Conservation (phyloP, 345 rosid species). For the Eucalyptus curtisii region DNA sequence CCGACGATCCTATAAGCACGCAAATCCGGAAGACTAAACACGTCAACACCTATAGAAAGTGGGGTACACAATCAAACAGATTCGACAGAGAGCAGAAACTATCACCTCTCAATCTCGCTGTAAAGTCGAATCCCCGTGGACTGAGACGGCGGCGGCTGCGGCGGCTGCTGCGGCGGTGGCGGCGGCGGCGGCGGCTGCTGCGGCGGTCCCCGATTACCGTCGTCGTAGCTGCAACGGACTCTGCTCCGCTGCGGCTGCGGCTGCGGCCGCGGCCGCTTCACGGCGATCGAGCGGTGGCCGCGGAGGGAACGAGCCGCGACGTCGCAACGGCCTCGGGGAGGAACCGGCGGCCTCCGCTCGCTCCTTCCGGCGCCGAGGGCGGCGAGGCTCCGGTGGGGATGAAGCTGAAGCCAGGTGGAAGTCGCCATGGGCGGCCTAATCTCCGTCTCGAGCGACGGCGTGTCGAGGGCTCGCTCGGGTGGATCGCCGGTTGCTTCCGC, state of each 20-base stretch:
- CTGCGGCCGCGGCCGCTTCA: background rate
- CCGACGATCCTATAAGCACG: background rate
- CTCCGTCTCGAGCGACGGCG: background rate
- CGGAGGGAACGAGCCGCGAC: background rate
- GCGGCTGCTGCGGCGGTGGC: background rate
- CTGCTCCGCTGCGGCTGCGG: background rate
- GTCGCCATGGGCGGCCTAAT: background rate
- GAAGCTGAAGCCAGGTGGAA: background rate
- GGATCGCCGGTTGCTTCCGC: background rate
- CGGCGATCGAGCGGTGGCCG: background rate
- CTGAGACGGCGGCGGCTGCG: conserved; percentile 19
- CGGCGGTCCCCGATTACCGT: background rate
- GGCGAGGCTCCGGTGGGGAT: background rate
- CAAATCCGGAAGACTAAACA: background rate
- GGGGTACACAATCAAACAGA: background rate
- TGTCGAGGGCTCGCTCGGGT: background rate
- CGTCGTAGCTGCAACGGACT: conserved; percentile 26
- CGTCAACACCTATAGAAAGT: background rate
- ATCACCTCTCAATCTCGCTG: conserved; percentile 79
- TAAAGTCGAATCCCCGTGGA: conserved; percentile 61
- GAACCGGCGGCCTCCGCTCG: background rate
- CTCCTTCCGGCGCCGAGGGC: background rate
- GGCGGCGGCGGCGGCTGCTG: conserved; percentile 6
- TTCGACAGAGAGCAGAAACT: background rate
- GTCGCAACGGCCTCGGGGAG: background rate